These are phyloP conservation scores for Schwanniomyces pseudopolymorphus DNA, from an alignment of 805 yeast genomes.

Conservation along the genomic window DNA sequence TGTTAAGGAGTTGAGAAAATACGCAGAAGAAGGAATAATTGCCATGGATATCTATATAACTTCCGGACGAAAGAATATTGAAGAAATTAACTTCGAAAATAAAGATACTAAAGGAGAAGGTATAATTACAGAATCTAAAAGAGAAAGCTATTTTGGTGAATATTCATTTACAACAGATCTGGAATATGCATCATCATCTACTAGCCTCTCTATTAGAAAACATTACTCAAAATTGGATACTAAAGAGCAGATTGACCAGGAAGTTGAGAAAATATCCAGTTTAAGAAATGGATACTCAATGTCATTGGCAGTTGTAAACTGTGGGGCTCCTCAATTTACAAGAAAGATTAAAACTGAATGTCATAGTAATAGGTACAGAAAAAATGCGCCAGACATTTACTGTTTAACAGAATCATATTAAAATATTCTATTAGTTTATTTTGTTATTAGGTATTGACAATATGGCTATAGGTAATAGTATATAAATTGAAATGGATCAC, in stretches of 20 bases:
- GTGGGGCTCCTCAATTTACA: slow-evolving; percentile 41
- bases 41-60: slow-evolving; percentile 29
- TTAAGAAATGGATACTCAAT: slow-evolving; percentile 12
- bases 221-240: slow-evolving; percentile 18
- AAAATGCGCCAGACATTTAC: slow-evolving; percentile 40
- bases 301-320: slow-evolving; percentile 37
- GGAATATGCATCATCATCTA: neutral
- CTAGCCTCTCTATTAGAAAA: neutral
- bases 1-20: slow-evolving; percentile 27
- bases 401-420: slow-evolving; percentile 38
- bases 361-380: slow-evolving; percentile 23
- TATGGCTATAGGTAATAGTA: neutral
- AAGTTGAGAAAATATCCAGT: slow-evolving; percentile 13
- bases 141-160: neutral
- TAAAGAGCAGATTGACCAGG: slow-evolving; percentile 12
- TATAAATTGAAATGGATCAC: neutral
- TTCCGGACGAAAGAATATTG: neutral
- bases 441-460: neutral
- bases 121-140: neutral
- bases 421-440: neutral
- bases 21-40: slow-evolving; percentile 19
- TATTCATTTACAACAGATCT: neutral
- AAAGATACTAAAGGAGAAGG: neutral
- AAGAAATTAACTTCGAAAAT: neutral
- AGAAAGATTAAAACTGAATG: slow-evolving; percentile 26